phyloP scores from a whole-genome alignment of 176 grass and related monocot genomes.

The Carex littledalei region DNA sequence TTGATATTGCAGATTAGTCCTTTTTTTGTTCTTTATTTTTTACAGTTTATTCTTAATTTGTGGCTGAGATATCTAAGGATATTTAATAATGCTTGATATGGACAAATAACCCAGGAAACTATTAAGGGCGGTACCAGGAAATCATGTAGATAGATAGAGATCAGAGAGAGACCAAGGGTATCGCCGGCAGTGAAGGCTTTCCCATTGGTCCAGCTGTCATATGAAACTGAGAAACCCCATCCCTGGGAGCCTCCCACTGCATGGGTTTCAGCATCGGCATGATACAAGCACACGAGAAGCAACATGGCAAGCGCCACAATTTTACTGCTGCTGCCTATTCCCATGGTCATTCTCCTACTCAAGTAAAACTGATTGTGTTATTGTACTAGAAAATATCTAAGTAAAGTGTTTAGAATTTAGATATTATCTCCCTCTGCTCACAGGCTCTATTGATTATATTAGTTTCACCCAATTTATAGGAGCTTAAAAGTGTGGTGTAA shows the following conservation, averaged over 20 bases:
- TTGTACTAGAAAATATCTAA: background rate
- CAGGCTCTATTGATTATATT: background rate
- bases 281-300: constrained; percentile 1
- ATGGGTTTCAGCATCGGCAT: constrained; percentile 34
- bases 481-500: background rate
- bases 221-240: constrained; percentile 62
- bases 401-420: background rate
- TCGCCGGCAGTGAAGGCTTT: constrained; percentile 46
- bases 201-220: constrained; percentile 42
- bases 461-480: background rate
- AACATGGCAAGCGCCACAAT: constrained; percentile 21
- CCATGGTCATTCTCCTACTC: constrained; percentile 27
- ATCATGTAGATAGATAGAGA: no score
- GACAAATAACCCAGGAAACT: no score
- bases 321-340: constrained; percentile 30
- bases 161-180: constrained; percentile 30
- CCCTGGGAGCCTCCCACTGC: constrained; percentile 51
- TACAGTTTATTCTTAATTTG: background rate
- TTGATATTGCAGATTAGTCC: background rate
- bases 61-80: no score
- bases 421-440: background rate
- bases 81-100: no score
- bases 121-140: no score
- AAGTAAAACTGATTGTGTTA: background rate
- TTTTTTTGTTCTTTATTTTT: background rate